phyloP scores from a whole-genome alignment of 1,139 yeast species.

The Geotrichum carabidarum region DNA sequence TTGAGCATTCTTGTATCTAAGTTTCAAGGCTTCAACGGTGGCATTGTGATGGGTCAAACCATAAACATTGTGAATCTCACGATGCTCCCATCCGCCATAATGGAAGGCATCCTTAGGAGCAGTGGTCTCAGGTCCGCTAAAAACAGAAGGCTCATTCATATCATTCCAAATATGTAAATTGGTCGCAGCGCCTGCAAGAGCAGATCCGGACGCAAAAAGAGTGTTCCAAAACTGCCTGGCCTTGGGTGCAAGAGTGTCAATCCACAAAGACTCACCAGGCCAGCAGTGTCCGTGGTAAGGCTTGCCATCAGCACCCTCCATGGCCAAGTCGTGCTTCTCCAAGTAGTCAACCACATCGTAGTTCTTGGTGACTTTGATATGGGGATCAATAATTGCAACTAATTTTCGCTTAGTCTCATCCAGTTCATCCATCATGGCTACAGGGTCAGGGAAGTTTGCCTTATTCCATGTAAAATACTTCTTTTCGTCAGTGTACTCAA shows the following conservation, averaged over 20 bases:
- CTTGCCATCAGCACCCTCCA: slow-evolving; percentile 46
- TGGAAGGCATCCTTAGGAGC: slow-evolving; percentile 79
- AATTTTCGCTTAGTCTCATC: slow-evolving; percentile 73
- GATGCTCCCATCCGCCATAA: slow-evolving; percentile 77
- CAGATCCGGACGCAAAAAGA: slow-evolving; percentile 39
- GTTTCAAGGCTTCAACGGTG: slow-evolving; percentile 60
- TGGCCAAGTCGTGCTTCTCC: slow-evolving; percentile 40
- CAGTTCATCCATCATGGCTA: slow-evolving; percentile 55
- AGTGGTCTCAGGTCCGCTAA: slow-evolving; percentile 90
- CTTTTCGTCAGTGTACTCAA: slow-evolving; percentile 81
- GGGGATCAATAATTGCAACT: slow-evolving; percentile 88
- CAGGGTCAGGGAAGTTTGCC: slow-evolving; percentile 69
- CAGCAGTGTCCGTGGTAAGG: slow-evolving; percentile 86
- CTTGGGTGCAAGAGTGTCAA: slow-evolving; percentile 70
- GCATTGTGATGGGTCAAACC: slow-evolving; percentile 78
- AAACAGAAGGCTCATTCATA: slow-evolving; percentile 96
- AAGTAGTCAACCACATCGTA: slow-evolving; percentile 60
- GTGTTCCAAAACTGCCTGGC: slow-evolving; percentile 58
- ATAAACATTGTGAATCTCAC: slow-evolving; percentile 81
- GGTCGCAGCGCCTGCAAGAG: slow-evolving; percentile 50
- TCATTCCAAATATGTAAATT: slow-evolving; percentile 93
- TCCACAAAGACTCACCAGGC: slow-evolving; percentile 97
- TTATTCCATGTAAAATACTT: slow-evolving; percentile 90
- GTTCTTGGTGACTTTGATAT: slow-evolving; percentile 55
- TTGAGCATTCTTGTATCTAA: slow-evolving; percentile 48